Evolutionary conservation across 2,329 filamentous ascomycete genomes (phyloP).

Genomic region (Colletotrichum sp.): DNA sequence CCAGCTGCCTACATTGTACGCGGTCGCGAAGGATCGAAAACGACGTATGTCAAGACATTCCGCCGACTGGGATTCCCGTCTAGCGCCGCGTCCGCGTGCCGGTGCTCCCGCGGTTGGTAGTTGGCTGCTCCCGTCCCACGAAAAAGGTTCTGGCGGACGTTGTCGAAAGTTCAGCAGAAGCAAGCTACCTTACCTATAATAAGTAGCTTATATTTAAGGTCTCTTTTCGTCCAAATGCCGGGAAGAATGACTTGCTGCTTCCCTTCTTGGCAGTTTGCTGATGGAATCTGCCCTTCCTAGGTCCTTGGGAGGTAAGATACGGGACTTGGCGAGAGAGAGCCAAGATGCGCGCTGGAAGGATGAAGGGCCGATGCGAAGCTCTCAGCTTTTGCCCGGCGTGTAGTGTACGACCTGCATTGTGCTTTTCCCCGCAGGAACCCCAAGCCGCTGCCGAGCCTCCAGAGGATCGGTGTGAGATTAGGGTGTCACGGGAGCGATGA

Average conservation of each 20-base stretch:
- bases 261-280: neutral
- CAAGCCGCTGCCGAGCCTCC: neutral
- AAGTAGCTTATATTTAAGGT: neutral
- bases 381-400: neutral
- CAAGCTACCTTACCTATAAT: neutral
- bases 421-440: neutral
- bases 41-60: conserved; percentile 22
- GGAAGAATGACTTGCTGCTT: neutral
- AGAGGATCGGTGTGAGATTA: conserved; percentile 2
- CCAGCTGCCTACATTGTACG: neutral
- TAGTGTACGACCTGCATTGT: neutral
- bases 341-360: neutral
- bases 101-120: neutral
- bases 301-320: neutral
- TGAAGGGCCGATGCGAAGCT: neutral
- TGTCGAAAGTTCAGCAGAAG: neutral
- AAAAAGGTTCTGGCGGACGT: neutral
- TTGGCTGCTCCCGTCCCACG: neutral
- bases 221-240: neutral
- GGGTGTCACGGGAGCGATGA: neutral
- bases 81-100: neutral
- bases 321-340: neutral
- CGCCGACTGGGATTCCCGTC: neutral
- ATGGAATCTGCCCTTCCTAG: fast-evolving
- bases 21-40: neutral